A percentile compares a stretch with the other conserved stretches of the same genome.
These are phyloP conservation scores for Ceratocystis eucalypticola DNA, from an alignment of 2,329 filamentous ascomycete genomes.

Conservation along the genomic window DNA sequence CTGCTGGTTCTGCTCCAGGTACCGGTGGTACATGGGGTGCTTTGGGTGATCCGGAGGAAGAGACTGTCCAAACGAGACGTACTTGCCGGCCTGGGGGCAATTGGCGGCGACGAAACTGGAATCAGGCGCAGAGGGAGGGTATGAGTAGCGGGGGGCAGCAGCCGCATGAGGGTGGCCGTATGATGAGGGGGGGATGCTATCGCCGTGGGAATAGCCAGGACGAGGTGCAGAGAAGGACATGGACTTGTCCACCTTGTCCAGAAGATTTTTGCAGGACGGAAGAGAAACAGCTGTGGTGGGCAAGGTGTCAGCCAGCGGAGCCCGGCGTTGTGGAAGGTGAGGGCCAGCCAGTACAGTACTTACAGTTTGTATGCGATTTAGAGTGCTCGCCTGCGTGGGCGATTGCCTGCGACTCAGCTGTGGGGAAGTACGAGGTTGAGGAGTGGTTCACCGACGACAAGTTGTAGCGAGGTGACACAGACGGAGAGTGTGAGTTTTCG, in stretches of 20 bases:
- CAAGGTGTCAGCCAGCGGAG: not conserved
- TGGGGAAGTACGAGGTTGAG: not conserved
- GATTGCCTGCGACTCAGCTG: not conserved
- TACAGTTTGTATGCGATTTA: not conserved
- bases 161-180: not conserved
- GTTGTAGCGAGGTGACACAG: constrained; percentile 9
- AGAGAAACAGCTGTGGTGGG: constrained; percentile 6
- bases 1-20: not conserved
- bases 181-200: not conserved
- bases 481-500: constrained; percentile 5
- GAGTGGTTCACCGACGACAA: constrained; percentile 7
- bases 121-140: not conserved
- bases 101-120: not conserved
- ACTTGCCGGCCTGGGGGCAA: not conserved
- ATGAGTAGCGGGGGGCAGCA: not conserved
- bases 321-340: not conserved
- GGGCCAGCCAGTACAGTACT: not conserved
- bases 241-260: constrained; percentile 7
- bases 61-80: not conserved
- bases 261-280: constrained; percentile 8
- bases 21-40: not conserved
- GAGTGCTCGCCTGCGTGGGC: not conserved
- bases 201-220: not conserved
- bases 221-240: not conserved
- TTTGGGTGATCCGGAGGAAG: not conserved